Evolutionary conservation across 345 rosid genomes (phyloP), one percentile per base, ranked within the genome.

Genomic region (Hypericum androsaemum): DNA sequence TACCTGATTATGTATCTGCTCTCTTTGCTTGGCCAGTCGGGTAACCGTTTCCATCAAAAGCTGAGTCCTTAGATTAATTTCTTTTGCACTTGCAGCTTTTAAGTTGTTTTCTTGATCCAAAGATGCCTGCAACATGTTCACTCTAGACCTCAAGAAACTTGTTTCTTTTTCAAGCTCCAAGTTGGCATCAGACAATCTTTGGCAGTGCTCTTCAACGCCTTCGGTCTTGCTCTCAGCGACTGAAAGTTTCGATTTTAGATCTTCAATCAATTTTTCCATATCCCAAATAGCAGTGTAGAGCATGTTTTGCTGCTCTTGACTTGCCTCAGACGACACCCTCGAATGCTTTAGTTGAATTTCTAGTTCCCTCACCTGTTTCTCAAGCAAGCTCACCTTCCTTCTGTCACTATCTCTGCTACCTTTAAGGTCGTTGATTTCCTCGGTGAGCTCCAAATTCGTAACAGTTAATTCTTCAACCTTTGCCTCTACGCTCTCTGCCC

Each of bases 271-370:
- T 2, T 84, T 88, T 67, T 92, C 98, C 98, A 92, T 92, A 66
- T 92, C 98, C 98, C 96, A 92, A 60, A 92, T 92, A 46, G 98
- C 98, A 53, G 95, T 67, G 58, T 92, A 92, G 63, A 92, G 55
- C 98, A 82, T 79, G 62, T 81, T 87, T 56, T 87, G 96, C 70
- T 92, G 96, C 71, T 92, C 98, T 67, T 82, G 96, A 68, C 84
- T 73, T 40, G 80, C 94, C 68, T 87, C 96, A 16, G 82, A 69
- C 50, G 86, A 81, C 36, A 72, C 94, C 68, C 77, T 87, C 35
- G 86, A 71, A 61, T 92, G 78, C 64, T 78, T 87, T 41, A 77
- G 43, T 40, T 81, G 94, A 63, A 78, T 73, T 67, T 84, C 95
- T 22, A 64, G 51, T 8, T 87, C 88, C 54, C 92, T 74, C 47